Percentiles rank a stretch among this genome's conserved stretches.
Conservation (phyloP, 2,329 filamentous ascomycete genomes). For the Byssoonygena ceratinophila region DNA sequence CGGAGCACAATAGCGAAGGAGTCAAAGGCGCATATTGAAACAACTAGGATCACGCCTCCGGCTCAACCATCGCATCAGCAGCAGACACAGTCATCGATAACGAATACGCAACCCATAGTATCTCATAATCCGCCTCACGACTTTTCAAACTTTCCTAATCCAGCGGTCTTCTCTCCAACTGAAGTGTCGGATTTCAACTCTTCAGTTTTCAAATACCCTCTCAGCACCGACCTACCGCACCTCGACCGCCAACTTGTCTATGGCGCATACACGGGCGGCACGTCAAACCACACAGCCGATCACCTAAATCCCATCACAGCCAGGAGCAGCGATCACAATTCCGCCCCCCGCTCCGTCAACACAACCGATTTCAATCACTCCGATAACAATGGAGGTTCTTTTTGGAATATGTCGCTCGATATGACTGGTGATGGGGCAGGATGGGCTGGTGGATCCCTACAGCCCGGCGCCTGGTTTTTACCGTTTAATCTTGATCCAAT, state of each 20-base stretch:
- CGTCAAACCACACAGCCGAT: constrained; percentile 30
- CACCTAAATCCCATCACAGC: constrained; percentile 20
- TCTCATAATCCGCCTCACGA: background rate
- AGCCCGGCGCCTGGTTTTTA: constrained; percentile 71
- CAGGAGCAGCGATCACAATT: background rate
- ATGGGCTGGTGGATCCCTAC: constrained; percentile 29
- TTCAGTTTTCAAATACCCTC: constrained; percentile 30
- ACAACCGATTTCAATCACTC: background rate
- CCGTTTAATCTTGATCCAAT: constrained; percentile 78
- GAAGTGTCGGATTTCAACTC: constrained; percentile 32
- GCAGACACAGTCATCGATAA: constrained; percentile 1
- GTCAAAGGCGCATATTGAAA: background rate
- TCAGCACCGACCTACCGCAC: constrained; percentile 47
- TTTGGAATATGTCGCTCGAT: constrained; percentile 31
- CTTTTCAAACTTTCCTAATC: background rate
- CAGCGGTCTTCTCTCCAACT: constrained; percentile 8
- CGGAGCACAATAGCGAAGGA: constrained; percentile 19
- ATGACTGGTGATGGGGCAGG: constrained; percentile 23
- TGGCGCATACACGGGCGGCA: constrained; percentile 53
- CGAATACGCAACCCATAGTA: background rate
- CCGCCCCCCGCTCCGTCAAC: background rate
- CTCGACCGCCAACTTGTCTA: constrained; percentile 69
- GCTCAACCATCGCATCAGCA: constrained; percentile 11
- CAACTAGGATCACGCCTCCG: constrained; percentile 5
- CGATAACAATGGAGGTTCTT: constrained; percentile 18